A percentile compares a stretch with the other conserved stretches of the same genome.
Evolutionary conservation across 768 basidiomycete species (phyloP).

Genomic region (Pulveroboletus sp.): DNA sequence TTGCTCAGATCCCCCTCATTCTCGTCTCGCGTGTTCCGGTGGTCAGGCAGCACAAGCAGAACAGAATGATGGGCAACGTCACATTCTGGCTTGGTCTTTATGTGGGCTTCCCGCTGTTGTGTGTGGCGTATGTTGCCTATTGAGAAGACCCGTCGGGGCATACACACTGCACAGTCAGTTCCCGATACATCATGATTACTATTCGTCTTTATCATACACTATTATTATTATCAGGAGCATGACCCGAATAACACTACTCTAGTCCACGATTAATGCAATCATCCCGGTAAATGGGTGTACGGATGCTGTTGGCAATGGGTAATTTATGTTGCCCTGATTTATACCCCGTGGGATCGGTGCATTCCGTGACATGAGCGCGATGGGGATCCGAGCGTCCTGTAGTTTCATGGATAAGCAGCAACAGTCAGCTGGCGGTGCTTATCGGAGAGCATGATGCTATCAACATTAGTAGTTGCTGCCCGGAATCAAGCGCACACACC

Average conservation of each 20-base stretch:
- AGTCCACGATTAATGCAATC: background rate
- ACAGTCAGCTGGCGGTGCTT: too few relatives aligned
- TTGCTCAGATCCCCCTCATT: constrained; percentile 92
- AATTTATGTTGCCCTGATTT: too few relatives aligned
- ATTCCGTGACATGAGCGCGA: too few relatives aligned
- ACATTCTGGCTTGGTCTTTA: constrained; percentile 95
- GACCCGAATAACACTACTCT: background rate
- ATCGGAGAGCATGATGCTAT: too few relatives aligned
- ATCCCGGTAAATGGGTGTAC: background rate
- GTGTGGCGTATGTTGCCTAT: constrained; percentile 68
- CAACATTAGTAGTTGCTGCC: too few relatives aligned
- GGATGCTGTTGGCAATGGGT: background rate
- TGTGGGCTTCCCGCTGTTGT: constrained; percentile 90
- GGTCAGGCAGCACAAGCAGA: constrained; percentile 77
- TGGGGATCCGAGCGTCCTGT: too few relatives aligned
- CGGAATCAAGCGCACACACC: too few relatives aligned
- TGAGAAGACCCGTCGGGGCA: constrained; percentile 26
- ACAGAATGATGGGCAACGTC: constrained; percentile 78
- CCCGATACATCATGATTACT: background rate
- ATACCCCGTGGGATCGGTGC: too few relatives aligned
- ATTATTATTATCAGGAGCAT: background rate
- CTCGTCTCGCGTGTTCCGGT: constrained; percentile 70
- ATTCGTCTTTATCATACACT: background rate
- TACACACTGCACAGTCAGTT: background rate
- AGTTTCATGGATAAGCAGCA: too few relatives aligned